Evolutionary conservation across 345 rosid species (phyloP), one percentile per base, ranked within the genome.

Genomic region (Zanthoxylum bungeanum): DNA sequence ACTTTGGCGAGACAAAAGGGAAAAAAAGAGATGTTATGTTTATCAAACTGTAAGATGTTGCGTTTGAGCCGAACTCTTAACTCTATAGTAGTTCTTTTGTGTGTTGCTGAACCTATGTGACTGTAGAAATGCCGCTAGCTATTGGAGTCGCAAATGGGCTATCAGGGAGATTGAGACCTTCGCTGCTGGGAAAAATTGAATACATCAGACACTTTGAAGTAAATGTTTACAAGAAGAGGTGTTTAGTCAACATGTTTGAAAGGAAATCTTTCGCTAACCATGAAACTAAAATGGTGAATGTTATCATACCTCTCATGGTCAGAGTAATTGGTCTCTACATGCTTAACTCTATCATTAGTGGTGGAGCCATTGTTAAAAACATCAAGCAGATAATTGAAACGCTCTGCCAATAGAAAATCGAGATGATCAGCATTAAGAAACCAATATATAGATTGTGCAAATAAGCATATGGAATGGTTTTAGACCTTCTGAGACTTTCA

Each of bases 131-230:
- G 77, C 77, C 52, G 64, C 79, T 81, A 64, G 73, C 62, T 77
- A 81, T 61, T 8, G 76, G 73, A 34, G 85, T 59, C 6, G 87
- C 76, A 40, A 87, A 87, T 0, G 87, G 91, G 60, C 87, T 87
- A 68, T 85, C 89, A 0, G 89, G 89, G 31, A 83, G 82, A 72
- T 83, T 74, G 27, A 81, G 72, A 68, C 75, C 78, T 71, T 87
- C 83, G 28, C 84, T 83, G 86, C 79, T 28, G 60, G 60, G 60
- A 42, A 10, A 33, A 34, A 51, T 14, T 3, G 46, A 65, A 42
- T 53, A 60, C 5, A 56, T 31, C 25, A 61, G 30, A 28, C 53
- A 17, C 49, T 33, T 17, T 37, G 8, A 37, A 61, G 46, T 36
- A 36, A 19, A 4, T 21, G 14, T 5, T 24, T 53, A 44, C n/a